Evolutionary conservation across 371 early-diverging fungal genomes (phyloP), one percentile per base, ranked within the genome.

Genomic region (Mortierella sp.): DNA sequence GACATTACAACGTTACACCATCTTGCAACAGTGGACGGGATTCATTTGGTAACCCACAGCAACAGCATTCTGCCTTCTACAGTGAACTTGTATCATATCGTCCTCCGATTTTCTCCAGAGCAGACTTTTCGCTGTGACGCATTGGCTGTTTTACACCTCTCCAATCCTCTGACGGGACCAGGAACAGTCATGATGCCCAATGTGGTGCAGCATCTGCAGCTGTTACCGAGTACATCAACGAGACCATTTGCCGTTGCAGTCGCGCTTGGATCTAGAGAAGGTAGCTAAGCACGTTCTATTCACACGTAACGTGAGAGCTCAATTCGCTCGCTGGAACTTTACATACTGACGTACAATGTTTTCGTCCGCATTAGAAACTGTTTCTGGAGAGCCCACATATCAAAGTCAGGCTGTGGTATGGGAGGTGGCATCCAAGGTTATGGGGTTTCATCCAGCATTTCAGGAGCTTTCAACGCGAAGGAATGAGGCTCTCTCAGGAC

Each of bases 391-490:
- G 21, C n/a, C 52, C 10, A 50, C 72, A 11, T 84, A 79, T 70
- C 81, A 44, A 28, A 80, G 86, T 42, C 86, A 86, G 38, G 70
- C 82, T 52, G 80, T 70, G 3, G 78, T 82, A 0, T 86, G 86
- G 86, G 86, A 86, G 47, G 74, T 86, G 6, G 78, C 80, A 21
- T 75, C 78, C 19, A 86, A 80, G 42, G 31, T 82, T 1, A 70
- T 82, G 57, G 82, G 86, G 13, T 86, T 86, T 70, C 86, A 86
- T 68, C 75, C 82, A 4, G 86, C 86, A 31, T 86, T 86, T 21
- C 86, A 86, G 45, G 86, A 82, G 44, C 73, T 86, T 26, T 86
- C 86, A 10, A 86, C 86, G 6, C 86, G 86, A 26, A 76, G 86
- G 47, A 86, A 79, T 38, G 86, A 86, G n/a, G 86, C 80, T 8